phyloP scores from a whole-genome alignment of 2,329 filamentous ascomycete genomes.

The Hypoxylon sp. region DNA sequence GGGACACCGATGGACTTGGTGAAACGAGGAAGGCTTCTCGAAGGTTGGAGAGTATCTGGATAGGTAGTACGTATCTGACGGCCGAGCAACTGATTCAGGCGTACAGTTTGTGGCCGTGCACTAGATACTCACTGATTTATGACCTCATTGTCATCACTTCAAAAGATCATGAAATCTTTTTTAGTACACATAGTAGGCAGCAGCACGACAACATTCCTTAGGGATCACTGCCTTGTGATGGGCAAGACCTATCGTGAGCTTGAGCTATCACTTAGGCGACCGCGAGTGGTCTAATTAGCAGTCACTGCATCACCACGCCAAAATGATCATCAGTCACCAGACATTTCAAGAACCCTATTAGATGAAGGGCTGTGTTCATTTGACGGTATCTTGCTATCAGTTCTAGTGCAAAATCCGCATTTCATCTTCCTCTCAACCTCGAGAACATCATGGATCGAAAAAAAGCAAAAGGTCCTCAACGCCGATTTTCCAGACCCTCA shows the following conservation, averaged over 20 bases:
- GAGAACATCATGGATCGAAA: constrained; percentile 31
- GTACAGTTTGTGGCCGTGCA: neutral
- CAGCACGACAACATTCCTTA: neutral
- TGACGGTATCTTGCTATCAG: constrained; percentile 40
- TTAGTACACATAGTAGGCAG: no score
- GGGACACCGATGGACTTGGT: neutral
- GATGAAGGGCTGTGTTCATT: constrained; percentile 35
- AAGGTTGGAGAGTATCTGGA: neutral
- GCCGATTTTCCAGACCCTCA: constrained; percentile 49
- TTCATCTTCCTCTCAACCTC: constrained; percentile 29
- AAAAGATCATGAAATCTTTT: no score
- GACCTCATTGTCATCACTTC: neutral
- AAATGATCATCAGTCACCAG: neutral
- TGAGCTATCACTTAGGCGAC: neutral
- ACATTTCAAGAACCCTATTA: neutral
- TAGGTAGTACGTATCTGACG: neutral
- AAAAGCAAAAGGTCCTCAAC: constrained; percentile 47
- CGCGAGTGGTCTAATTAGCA: neutral
- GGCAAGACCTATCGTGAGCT: neutral
- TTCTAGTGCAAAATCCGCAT: constrained; percentile 26
- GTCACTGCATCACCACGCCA: neutral
- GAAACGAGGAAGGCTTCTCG: neutral
- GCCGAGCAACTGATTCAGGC: neutral
- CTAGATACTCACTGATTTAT: neutral
- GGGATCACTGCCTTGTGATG: neutral